These are phyloP conservation scores for Penstemon newberryi DNA, from an alignment of 257 asterid genomes.

Conservation along the genomic window DNA sequence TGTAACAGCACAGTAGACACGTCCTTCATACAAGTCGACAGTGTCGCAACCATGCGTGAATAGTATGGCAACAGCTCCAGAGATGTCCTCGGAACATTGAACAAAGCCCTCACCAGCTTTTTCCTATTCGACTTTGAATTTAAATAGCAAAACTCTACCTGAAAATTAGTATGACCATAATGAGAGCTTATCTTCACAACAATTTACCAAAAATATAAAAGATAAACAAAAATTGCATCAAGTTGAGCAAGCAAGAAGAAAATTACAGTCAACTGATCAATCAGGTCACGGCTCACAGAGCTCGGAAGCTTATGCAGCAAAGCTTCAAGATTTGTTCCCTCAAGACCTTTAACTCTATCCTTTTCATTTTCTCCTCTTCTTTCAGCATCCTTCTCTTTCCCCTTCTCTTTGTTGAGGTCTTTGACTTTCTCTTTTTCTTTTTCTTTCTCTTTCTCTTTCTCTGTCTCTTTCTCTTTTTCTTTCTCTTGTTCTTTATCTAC, in stretches of 20 bases:
- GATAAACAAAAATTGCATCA: conserved; percentile 21
- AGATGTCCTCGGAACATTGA: conserved; percentile 96
- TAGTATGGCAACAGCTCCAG: conserved; percentile 93
- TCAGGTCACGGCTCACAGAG: conserved; percentile 97
- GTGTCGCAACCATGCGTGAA: conserved; percentile 95
- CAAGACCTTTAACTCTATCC: conserved; percentile 88
- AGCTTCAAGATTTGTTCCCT: conserved; percentile 86
- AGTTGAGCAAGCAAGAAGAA: conserved; percentile 29
- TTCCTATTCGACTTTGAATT: conserved; percentile 93
- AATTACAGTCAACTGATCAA: conserved; percentile 93
- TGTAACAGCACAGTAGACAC: conserved; percentile 86
- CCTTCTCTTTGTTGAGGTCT: conserved; percentile 64
- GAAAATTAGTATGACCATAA: conserved; percentile 29
- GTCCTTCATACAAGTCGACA: conserved; percentile 95
- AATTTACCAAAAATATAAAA: conserved; percentile 11
- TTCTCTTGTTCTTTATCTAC: conserved; percentile 57
- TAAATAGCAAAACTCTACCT: conserved; percentile 99
- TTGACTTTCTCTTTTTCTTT: conserved; percentile 67
- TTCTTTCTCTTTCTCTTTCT: conserved; percentile 45
- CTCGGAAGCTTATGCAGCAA: conserved; percentile 91
- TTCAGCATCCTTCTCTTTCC: conserved; percentile 84
- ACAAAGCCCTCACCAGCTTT: conserved; percentile 93
- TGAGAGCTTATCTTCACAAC: conserved; percentile 32
- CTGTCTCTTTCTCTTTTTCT: conserved; percentile 52
- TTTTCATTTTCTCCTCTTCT: conserved; percentile 79